Conservation (phyloP, 2,329 filamentous ascomycete genomes). For the Thielaviopsis populi region DNA sequence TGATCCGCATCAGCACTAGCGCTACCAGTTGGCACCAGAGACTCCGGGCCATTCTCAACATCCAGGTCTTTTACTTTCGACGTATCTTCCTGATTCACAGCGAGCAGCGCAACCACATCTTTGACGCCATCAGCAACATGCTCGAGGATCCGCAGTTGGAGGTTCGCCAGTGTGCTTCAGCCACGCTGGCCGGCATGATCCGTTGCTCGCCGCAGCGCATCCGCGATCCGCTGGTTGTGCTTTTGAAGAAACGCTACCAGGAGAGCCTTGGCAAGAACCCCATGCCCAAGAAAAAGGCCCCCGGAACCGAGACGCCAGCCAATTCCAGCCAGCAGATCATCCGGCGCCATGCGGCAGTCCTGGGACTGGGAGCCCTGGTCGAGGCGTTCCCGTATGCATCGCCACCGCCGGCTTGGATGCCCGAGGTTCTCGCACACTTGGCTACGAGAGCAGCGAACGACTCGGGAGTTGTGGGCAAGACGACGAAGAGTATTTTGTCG, state of each 20-base stretch:
- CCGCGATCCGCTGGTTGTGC: conserved; percentile 60
- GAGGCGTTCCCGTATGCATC: conserved; percentile 94
- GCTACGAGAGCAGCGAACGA: conserved; percentile 77
- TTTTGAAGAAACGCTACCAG: conserved; percentile 67
- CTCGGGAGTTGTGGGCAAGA: conserved; percentile 83
- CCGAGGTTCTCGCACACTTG: conserved; percentile 72
- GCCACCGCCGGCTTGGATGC: conserved; percentile 86
- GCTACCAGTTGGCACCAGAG: conserved; percentile 91
- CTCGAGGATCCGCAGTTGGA: conserved; percentile 82
- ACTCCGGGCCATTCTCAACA: conserved; percentile 86
- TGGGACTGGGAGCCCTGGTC: conserved; percentile 79
- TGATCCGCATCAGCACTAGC: conserved; percentile 75
- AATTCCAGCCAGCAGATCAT: conserved; percentile 65
- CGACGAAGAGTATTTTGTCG: conserved; percentile 81
- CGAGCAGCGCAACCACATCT: conserved; percentile 62
- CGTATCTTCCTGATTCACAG: conserved; percentile 74
- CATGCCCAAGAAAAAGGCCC: conserved; percentile 50
- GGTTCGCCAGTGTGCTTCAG: conserved; percentile 81
- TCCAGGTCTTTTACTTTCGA: conserved; percentile 97
- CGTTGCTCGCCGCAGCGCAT: conserved; percentile 75
- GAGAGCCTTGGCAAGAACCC: conserved; percentile 66
- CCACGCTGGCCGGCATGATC: conserved; percentile 93
- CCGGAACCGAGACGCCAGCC: conserved; percentile 47
- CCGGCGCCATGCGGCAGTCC: conserved; percentile 72
- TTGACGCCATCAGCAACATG: conserved; percentile 92